Evolutionary conservation across 768 basidiomycete genomes (phyloP).

Genomic region (Termitomyces sp.): DNA sequence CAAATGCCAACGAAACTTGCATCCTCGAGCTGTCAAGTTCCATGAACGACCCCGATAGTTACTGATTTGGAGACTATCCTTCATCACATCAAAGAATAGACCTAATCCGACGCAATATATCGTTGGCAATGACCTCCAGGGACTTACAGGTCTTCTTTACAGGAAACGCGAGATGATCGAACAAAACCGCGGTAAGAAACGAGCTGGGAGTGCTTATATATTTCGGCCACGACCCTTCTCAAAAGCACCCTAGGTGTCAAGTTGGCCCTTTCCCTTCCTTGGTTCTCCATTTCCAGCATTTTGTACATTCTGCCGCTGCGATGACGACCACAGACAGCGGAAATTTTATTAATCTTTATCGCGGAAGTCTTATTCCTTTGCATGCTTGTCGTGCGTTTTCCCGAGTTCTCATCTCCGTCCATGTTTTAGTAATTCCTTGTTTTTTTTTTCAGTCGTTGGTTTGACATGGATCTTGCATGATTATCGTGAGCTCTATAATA

Average conservation of each 20-base stretch:
- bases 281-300: background rate
- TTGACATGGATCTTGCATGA: conserved; percentile 37
- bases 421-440: background rate
- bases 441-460: conserved; percentile 20
- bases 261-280: background rate
- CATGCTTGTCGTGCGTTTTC: conserved; percentile 15
- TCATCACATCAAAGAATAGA: too few species aligned
- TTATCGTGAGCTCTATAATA: conserved; percentile 22
- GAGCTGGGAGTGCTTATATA: background rate
- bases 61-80: background rate
- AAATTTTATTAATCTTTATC: conserved; percentile 7
- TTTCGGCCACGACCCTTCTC: too few species aligned
- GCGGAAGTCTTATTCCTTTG: conserved; percentile 15
- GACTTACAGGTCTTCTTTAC: background rate
- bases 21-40: background rate
- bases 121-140: too few species aligned
- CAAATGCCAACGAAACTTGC: too few species aligned
- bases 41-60: background rate
- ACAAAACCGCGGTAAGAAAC: background rate
- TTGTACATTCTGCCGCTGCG: background rate
- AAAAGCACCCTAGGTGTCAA: too few species aligned
- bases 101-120: too few species aligned
- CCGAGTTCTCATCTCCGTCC: background rate
- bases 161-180: background rate
- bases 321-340: background rate